These are phyloP conservation scores for Lanzia echinophila DNA, from an alignment of 2,329 filamentous ascomycete genomes.

Conservation along the genomic window DNA sequence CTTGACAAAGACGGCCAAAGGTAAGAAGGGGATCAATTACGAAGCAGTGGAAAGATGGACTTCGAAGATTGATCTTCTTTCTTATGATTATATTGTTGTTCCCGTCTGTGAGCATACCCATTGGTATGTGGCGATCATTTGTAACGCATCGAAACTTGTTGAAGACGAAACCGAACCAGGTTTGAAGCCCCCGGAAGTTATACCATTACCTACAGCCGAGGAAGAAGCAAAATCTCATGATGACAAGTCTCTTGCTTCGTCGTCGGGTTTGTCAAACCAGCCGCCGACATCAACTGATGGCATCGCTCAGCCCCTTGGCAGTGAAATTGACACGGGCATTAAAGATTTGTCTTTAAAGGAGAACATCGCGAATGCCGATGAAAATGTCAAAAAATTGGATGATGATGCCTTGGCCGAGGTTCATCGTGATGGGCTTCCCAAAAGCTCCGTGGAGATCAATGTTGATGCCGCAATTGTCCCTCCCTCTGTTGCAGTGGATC, in stretches of 20 bases:
- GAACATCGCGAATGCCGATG: no score
- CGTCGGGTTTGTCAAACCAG: neutral
- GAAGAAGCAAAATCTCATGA: neutral
- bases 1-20: slow-evolving; percentile 53
- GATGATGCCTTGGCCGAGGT: no score
- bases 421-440: no score
- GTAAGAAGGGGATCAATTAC: slow-evolving; percentile 67
- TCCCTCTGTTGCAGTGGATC: neutral
- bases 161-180: slow-evolving; percentile 14
- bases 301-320: no score
- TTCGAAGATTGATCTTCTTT: slow-evolving; percentile 73
- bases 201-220: neutral
- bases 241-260: neutral
- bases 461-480: neutral
- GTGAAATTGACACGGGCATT: no score
- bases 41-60: slow-evolving; percentile 85
- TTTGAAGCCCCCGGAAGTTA: slow-evolving; percentile 1
- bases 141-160: slow-evolving; percentile 67
- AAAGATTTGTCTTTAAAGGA: no score
- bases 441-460: no score
- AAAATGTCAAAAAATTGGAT: no score
- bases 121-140: slow-evolving; percentile 95
- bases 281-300: no score
- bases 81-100: slow-evolving; percentile 81
- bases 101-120: slow-evolving; percentile 83